Base-by-base conservation (phyloP, 2,329 filamentous ascomycete species). In the Nigrospora sphaerica region DNA sequence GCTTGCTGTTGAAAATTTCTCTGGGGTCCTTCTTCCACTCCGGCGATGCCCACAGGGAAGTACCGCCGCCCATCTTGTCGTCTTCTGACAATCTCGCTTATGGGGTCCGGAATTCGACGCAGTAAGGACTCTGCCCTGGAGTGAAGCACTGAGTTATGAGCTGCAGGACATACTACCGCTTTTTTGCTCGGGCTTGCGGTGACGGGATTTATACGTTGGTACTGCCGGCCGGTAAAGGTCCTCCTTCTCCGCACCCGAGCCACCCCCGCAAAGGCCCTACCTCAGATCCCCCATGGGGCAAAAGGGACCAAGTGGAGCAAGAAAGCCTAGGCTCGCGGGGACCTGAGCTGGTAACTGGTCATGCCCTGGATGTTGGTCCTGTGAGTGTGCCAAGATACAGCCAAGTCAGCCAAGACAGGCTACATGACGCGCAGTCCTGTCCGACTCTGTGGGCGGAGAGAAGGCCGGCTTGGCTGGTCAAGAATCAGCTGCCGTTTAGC, bases 1-100 rank as follows among this genome's bases (percentile, higher is more conserved):
- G 57, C 12, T 52, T 57, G 9, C 54, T 46, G 48, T 67, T 68
- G 53, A 65, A 68, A 34, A 68, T 67, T 19, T 63, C 57, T 19
- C 47, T 56, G 2, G 62, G 65, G 39, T 67, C 64, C 9, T 52
- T 60, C 48, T 62, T 65, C 46, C 55, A 62, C 23, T 67, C 65
- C 10, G 59, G 59, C 36, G 57, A 61, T n/a, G 58, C 56, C 63
- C 63, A 67, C 3, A 67, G 55, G 19, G 61, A 64, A 35, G 62
- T 65, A 41, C 63, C 63, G 32, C 63, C 64, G 28, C 59, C 65
- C 64, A 68, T 67, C 32, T 19, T 50, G 5, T 28, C 19, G 17
- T 39, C 38, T 31, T 39, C 18, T 28, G 23, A 10, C 10, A 28
- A 5, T 28, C 23, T 28, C 5, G 23, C 23, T 28, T 28, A 28